Conservation (phyloP, 1,284 basidiomycete species). For the Pulveroboletus sp. region DNA sequence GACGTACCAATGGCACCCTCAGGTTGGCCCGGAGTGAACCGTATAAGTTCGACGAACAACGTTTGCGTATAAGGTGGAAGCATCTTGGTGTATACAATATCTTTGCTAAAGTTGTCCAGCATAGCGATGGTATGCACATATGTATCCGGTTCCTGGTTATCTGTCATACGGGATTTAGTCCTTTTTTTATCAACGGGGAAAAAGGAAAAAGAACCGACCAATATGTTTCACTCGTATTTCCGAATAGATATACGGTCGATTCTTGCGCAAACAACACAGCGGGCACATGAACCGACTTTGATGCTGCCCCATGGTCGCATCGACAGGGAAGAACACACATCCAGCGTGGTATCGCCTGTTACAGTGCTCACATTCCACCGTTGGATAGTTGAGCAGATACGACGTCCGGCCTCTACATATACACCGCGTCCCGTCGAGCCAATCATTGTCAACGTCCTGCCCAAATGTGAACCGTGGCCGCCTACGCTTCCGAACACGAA, state of each 20-base stretch:
- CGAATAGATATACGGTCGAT: slow-evolving; percentile 63
- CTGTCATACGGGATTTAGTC: slow-evolving; percentile 32
- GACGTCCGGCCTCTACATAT: slow-evolving; percentile 71
- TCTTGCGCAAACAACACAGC: slow-evolving; percentile 72
- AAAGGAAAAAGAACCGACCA: slow-evolving; percentile 45
- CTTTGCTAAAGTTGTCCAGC: slow-evolving; percentile 71
- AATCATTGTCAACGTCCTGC: slow-evolving; percentile 72
- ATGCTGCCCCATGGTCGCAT: slow-evolving; percentile 37
- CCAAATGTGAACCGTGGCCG: slow-evolving; percentile 74
- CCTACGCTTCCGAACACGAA: slow-evolving; percentile 58
- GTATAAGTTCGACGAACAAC: slow-evolving; percentile 71
- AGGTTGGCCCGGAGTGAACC: slow-evolving; percentile 56
- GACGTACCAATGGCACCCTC: slow-evolving; percentile 38
- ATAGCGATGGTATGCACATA: slow-evolving; percentile 73
- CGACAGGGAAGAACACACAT: slow-evolving; percentile 70
- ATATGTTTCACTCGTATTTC: slow-evolving; percentile 70
- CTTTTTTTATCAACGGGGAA: background rate
- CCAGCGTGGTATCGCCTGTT: slow-evolving; percentile 66
- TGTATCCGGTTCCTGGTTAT: slow-evolving; percentile 48
- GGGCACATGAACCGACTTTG: slow-evolving; percentile 61
- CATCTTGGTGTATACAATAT: slow-evolving; percentile 67
- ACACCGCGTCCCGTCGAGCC: slow-evolving; percentile 73
- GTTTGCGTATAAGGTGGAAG: slow-evolving; percentile 63
- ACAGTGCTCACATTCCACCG: slow-evolving; percentile 68
- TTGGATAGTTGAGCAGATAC: slow-evolving; percentile 58